Percentiles rank a stretch among this genome's conserved stretches.
Evolutionary conservation across 2,329 filamentous ascomycete genomes (phyloP).

Genomic region (Epicoccum sorghinum): DNA sequence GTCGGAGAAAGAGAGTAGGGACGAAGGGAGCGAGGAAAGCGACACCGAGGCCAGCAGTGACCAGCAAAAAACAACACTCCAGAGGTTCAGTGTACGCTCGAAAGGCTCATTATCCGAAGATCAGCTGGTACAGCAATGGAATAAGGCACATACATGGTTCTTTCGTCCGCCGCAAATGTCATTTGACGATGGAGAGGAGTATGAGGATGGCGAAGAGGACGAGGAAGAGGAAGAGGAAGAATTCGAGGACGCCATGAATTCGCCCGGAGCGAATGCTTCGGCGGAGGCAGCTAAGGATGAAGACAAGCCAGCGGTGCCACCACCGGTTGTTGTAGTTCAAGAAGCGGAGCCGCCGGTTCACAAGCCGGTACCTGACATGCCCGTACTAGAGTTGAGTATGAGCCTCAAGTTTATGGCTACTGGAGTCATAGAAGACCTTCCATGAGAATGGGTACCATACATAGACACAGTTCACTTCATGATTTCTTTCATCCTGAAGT

Average conservation of each 20-base stretch:
- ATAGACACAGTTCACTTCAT: neutral
- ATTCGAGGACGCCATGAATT: conserved; percentile 28
- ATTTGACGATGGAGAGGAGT: conserved; percentile 15
- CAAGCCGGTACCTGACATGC: conserved; percentile 23
- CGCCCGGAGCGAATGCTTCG: conserved; percentile 8
- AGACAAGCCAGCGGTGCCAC: conserved; percentile 5
- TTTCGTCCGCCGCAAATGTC: conserved; percentile 20
- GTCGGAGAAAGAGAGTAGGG: conserved; percentile 18
- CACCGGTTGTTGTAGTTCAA: conserved; percentile 13
- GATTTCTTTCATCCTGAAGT: neutral
- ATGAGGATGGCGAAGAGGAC: conserved; percentile 22
- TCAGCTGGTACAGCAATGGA: conserved; percentile 29
- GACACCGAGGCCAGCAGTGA: conserved; percentile 10
- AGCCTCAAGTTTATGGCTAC: conserved; percentile 34
- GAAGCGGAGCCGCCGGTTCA: conserved; percentile 11
- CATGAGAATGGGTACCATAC: neutral
- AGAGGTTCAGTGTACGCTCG: conserved; percentile 22
- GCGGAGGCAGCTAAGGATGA: conserved; percentile 5
- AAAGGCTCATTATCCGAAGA: conserved; percentile 28
- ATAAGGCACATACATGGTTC: conserved; percentile 25
- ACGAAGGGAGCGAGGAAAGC: conserved; percentile 3
- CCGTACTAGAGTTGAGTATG: conserved; percentile 29
- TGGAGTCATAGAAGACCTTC: conserved; percentile 17
- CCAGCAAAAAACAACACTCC: conserved; percentile 11
- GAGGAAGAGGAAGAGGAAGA: conserved; percentile 24